A percentile compares a stretch with the other conserved stretches of the same genome.
These are phyloP conservation scores for Thraustochytrium sp. DNA, from an alignment of 352 stramenopile genomes.

Conservation along the genomic window DNA sequence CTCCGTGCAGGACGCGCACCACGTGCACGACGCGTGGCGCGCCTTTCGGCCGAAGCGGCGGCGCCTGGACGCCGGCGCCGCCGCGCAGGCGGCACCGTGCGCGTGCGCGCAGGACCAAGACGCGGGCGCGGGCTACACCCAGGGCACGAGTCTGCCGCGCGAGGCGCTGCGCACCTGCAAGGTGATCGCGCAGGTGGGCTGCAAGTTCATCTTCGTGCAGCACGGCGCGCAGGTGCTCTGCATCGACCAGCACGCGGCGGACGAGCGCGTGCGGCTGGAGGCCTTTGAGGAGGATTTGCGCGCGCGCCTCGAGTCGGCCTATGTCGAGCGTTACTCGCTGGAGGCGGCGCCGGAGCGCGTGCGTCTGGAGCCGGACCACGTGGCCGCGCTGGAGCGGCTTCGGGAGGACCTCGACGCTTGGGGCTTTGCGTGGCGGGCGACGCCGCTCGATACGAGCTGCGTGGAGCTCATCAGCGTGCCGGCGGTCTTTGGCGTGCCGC, in stretches of 20 bases:
- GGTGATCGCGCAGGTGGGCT: conserved; percentile 16
- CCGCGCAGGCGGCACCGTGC: not conserved
- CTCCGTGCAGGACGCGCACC: not conserved
- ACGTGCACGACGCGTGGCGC: not conserved
- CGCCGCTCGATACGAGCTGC: not conserved
- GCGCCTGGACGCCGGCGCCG: not conserved
- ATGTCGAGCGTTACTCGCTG: not conserved
- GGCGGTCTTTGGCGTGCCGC: conserved; percentile 11
- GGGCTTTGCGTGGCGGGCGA: not conserved
- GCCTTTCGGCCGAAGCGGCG: not conserved
- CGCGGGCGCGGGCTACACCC: not conserved
- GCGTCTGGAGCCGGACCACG: not conserved
- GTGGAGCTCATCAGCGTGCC: not conserved
- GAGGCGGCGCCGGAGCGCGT: not conserved
- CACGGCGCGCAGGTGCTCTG: not conserved
- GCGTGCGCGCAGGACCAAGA: not conserved
- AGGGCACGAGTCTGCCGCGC: not conserved
- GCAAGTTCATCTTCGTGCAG: conserved; percentile 29
- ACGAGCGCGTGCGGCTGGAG: conserved; percentile 15
- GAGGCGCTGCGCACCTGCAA: not conserved
- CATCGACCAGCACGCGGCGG: conserved; percentile 31
- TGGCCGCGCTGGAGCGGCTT: not conserved
- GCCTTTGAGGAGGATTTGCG: not conserved
- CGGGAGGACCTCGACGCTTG: not conserved
- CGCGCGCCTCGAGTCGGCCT: not conserved